Conservation (phyloP, 495 filamentous ascomycete species). For the Friedmanniomyces simplex region DNA sequence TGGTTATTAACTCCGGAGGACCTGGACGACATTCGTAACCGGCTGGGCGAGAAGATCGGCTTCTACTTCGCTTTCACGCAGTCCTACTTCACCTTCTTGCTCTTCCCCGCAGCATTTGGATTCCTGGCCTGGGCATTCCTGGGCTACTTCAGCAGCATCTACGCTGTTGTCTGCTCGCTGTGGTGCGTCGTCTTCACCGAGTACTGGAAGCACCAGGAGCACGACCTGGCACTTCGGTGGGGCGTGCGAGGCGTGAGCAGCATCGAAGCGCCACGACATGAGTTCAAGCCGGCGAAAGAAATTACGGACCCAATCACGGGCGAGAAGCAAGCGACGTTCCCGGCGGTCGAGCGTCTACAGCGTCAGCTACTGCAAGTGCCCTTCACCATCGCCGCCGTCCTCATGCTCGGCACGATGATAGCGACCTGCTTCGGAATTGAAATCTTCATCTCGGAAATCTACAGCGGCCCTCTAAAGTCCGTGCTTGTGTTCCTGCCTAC, state of each 20-base stretch:
- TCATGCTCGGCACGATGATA: conserved; percentile 69
- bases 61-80: conserved; percentile 97
- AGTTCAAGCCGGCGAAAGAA: conserved; percentile 70
- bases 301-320: conserved; percentile 73
- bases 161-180: conserved; percentile 68
- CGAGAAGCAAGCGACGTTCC: conserved; percentile 67
- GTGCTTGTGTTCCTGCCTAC: conserved; percentile 83
- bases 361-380: conserved; percentile 80
- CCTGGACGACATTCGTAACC: conserved; percentile 71
- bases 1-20: conserved; percentile 70
- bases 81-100: conserved; percentile 76
- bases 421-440: conserved; percentile 86
- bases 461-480: conserved; percentile 78
- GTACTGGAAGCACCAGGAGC: conserved; percentile 92
- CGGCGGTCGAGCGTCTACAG: conserved; percentile 62
- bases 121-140: conserved; percentile 71
- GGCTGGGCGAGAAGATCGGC: conserved; percentile 83
- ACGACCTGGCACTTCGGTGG: conserved; percentile 85
- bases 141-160: conserved; percentile 73
- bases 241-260: conserved; percentile 77
- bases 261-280: conserved; percentile 63
- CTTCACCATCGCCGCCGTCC: conserved; percentile 64
- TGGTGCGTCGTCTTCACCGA: conserved; percentile 91
- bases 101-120: conserved; percentile 78
- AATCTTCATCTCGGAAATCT: conserved; percentile 90